Percentiles rank a stretch among this genome's conserved stretches.
Conservation (phyloP, 1,284 basidiomycete species). For the Cystobasidium sp. region DNA sequence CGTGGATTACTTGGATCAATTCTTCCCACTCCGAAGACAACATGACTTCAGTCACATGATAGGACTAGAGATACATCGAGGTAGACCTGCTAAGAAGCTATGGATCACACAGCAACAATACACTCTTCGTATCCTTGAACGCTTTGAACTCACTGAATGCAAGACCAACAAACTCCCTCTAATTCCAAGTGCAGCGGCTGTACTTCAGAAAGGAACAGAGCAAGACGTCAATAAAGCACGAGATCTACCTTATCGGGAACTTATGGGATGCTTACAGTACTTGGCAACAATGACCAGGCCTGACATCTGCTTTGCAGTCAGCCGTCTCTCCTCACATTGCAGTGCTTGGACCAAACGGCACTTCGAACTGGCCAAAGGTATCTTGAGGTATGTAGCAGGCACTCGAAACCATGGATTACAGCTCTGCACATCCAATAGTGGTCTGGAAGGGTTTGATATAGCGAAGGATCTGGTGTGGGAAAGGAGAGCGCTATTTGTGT, state of each 20-base stretch:
- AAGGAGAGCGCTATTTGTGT: conserved; percentile 49
- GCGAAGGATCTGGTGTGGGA: conserved; percentile 59
- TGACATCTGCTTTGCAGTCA: conserved; percentile 60
- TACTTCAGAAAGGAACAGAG: not conserved
- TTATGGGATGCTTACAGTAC: conserved; percentile 60
- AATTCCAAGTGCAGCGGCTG: conserved; percentile 15
- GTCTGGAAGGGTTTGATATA: conserved; percentile 62
- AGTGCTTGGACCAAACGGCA: conserved; percentile 50
- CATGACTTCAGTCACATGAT: conserved; percentile 43
- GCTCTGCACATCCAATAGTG: conserved; percentile 27
- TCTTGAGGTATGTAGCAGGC: conserved; percentile 62
- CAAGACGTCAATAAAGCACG: conserved; percentile 5
- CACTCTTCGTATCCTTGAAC: conserved; percentile 55
- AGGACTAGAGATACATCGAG: conserved; percentile 36
- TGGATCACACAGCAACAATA: conserved; percentile 55
- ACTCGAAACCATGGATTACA: conserved; percentile 58
- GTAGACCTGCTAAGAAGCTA: conserved; percentile 38
- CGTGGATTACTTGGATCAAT: conserved; percentile 4
- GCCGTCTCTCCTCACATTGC: conserved; percentile 14
- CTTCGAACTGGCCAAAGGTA: conserved; percentile 58
- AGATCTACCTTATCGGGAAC: conserved; percentile 50
- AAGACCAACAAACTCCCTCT: conserved; percentile 59
- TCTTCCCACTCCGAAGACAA: conserved; percentile 39
- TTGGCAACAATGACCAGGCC: conserved; percentile 58
- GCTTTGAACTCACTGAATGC: conserved; percentile 58